Evolutionary conservation across 2,329 filamentous ascomycete genomes (phyloP), one percentile per base, ranked within the genome.

Genomic region (Alternaria postmessia): DNA sequence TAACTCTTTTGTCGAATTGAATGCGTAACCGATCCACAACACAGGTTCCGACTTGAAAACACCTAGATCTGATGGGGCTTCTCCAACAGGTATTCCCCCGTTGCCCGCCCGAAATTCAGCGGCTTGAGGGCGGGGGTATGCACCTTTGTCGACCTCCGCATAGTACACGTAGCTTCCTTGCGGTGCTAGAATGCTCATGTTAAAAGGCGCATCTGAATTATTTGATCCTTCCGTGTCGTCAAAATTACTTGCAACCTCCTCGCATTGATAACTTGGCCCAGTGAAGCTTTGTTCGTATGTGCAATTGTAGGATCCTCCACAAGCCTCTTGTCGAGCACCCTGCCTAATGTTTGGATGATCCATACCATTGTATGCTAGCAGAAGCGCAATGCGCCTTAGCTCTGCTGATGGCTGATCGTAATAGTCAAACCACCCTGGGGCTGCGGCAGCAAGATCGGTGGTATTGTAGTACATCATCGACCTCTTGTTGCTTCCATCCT

Each of bases 401-500:
- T 75, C 71, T 9, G 70, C 65, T 18, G 74, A 76, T 2, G 75
- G 75, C 53, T 75, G 70, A 32, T 78, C 75, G 47, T 73, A 79
- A 34, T 78, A 78, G 46, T 79, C 76, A 34, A 76, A 78, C 64
- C 68, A 76, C 0, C 69, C 70, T 16, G 61, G 54, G 2, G 44
- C 32, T 5, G 47, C 63, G 0, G 52, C 68, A 4, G 61, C 32
- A 1, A 63, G 53, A 48, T 75, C 72, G 1, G 76, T 78, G 2
- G 76, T 78, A 36, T 78, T 79, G 57, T 70, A 76, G 52, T 67
- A 78, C 61, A 75, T 70, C 7, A 77, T 18, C 0, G 73, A 75
- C 51, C 65, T 69, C 51, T 68, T 74, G 28, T 65, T 69, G 7
- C 61, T 65, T 6, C 70, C 69, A 44, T 71, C 67, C 0, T 51